Conservation (phyloP, 2,329 filamentous ascomycete genomes). For the Botryosphaeria dothidea region DNA sequence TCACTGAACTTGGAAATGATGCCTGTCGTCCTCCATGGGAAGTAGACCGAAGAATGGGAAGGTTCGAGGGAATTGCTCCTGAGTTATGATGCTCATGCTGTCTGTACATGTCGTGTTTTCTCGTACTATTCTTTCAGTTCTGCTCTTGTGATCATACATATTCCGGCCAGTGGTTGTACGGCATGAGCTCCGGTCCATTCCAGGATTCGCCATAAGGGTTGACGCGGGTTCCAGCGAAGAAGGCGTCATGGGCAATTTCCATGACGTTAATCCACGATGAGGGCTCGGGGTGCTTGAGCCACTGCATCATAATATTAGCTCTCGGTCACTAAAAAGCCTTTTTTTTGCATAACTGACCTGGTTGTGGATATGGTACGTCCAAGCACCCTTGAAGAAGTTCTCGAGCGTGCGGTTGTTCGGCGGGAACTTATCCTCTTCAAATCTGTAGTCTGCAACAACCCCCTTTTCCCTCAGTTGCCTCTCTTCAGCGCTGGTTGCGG, state of each 20-base stretch:
- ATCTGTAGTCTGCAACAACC: slow-evolving; percentile 46
- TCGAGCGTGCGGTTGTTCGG: slow-evolving; percentile 58
- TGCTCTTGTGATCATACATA: slow-evolving; percentile 43
- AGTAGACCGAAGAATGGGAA: neutral
- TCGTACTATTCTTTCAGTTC: neutral
- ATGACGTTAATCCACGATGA: slow-evolving; percentile 58
- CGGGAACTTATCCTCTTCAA: slow-evolving; percentile 54
- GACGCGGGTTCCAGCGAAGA: slow-evolving; percentile 50
- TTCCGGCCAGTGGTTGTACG: slow-evolving; percentile 55
- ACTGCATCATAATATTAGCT: slow-evolving; percentile 36
- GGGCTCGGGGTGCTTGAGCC: slow-evolving; percentile 57
- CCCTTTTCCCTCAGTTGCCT: slow-evolving; percentile 42
- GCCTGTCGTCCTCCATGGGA: neutral
- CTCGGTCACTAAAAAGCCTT: neutral
- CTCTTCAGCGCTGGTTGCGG: slow-evolving; percentile 42
- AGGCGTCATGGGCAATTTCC: slow-evolving; percentile 56
- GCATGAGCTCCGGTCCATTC: slow-evolving; percentile 48
- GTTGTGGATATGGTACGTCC: slow-evolving; percentile 61
- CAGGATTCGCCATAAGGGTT: slow-evolving; percentile 58
- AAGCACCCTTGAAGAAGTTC: slow-evolving; percentile 58
- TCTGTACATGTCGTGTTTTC: slow-evolving; percentile 6
- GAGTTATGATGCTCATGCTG: neutral
- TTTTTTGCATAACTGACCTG: slow-evolving; percentile 44
- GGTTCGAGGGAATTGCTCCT: neutral
- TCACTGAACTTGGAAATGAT: neutral